Conservation (phyloP, 2,329 filamentous ascomycete genomes). For the Aspergillus sp. region DNA sequence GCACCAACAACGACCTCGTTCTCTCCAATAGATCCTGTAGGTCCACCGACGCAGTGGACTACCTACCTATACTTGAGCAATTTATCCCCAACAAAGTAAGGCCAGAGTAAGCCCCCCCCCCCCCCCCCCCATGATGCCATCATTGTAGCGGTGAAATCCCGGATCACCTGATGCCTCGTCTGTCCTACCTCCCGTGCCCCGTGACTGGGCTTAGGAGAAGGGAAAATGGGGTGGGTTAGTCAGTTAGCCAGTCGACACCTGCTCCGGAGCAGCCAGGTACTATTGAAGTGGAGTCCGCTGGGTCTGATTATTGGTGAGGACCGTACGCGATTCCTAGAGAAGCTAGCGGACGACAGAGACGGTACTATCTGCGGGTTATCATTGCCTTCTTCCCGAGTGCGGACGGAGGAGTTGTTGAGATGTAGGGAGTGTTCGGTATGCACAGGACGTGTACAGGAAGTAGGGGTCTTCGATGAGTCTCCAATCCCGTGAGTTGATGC, state of each 20-base stretch:
- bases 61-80: no score
- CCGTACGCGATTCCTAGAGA: not conserved
- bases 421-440: not conserved
- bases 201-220: no score
- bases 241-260: not conserved
- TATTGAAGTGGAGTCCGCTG: not conserved
- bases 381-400: not conserved
- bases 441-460: not conserved
- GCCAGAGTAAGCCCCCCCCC: no score
- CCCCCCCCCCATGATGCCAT: not conserved
- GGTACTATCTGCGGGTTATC: not conserved
- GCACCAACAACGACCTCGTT: no score
- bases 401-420: no score
- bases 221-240: not conserved
- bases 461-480: not conserved
- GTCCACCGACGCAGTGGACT: no score
- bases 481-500: not conserved
- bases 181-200: no score
- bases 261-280: not conserved
- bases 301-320: not conserved
- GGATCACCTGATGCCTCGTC: not conserved
- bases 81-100: no score
- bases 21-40: no score
- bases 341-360: not conserved
- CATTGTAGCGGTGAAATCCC: not conserved